Base-by-base conservation (phyloP, 192 early-diverging fungal species). In the Coemansia sp. region DNA sequence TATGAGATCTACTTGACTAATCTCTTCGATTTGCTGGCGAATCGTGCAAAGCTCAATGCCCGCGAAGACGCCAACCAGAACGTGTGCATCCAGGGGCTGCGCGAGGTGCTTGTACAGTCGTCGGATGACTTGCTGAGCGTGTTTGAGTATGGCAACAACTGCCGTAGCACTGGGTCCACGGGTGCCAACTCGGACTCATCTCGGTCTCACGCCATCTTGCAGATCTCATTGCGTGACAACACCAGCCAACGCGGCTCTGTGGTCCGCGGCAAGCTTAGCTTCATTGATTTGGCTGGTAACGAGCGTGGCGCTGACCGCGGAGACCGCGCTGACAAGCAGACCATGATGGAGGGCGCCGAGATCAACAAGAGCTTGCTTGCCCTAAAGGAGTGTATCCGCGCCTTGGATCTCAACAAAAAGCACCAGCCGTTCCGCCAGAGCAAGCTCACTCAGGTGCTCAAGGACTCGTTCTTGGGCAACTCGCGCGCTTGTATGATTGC, bases 331-430 rank as follows among this genome's bases (percentile, higher is more conserved):
- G 92, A 97, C 81, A 87, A 91, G 57, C 93, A 97, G 81, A 98
- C 97, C 75, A 90, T 95, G 74, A 96, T 96, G 96, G 97, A 99
- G 75, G 98, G 97, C 15, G 94, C 97, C 1, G 97, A 99, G 84
- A 99, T 99, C 86, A 99, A 99, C 87, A 98, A 98, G 81, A 95
- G 94, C 76, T 85, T 99, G 70, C 83, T 99, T 64, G 98, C 98
- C 0, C 80, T 99, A 68, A 98, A 99, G 78, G 97, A 98, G 73
- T 98, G 97, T 70, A 99, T 99, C 80, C 92, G 97, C 61, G 96
- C 98, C 2, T 78, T 98, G 44, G 98, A 98, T 73, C 91, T 95
- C 72, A 93, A 93, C 68, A 97, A 95, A 66, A 92, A 90, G 55
- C 98, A 99, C 77, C 95, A 94, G 39, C 98, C 98, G 3, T 99